Conservation (phyloP, 768 basidiomycete species). For the Pholiota conissans region DNA sequence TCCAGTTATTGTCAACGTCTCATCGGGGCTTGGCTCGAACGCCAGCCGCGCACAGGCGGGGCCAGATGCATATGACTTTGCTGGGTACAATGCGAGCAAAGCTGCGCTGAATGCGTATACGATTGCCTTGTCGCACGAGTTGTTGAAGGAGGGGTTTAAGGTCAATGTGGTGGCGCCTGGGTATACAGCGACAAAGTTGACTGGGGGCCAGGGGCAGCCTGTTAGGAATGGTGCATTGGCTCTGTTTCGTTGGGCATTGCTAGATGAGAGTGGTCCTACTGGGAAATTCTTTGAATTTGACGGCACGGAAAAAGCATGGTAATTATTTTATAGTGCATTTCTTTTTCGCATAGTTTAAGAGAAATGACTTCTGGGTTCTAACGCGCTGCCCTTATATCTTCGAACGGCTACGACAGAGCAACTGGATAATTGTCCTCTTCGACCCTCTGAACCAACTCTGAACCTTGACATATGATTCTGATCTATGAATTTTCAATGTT, state of each 20-base stretch:
- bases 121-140: constrained; percentile 63
- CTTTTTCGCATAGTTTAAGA: too few relatives aligned
- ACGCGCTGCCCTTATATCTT: too few relatives aligned
- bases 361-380: too few relatives aligned
- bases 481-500: too few relatives aligned
- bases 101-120: constrained; percentile 64
- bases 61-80: constrained; percentile 26
- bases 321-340: too few relatives aligned
- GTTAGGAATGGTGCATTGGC: constrained; percentile 31
- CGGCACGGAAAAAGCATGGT: constrained; percentile 35
- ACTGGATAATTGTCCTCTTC: too few relatives aligned
- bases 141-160: constrained; percentile 49
- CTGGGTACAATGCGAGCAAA: constrained; percentile 69
- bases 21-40: constrained; percentile 46
- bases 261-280: constrained; percentile 38
- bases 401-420: too few relatives aligned
- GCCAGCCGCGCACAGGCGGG: constrained; percentile 25
- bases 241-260: constrained; percentile 37
- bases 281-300: constrained; percentile 33
- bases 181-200: constrained; percentile 44
- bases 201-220: constrained; percentile 36
- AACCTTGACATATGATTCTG: too few relatives aligned
- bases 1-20: constrained; percentile 41
- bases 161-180: constrained; percentile 68
- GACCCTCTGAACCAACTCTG: too few relatives aligned